Evolutionary conservation across 1,284 basidiomycete species (phyloP).

Genomic region (Ustilago hordei): DNA sequence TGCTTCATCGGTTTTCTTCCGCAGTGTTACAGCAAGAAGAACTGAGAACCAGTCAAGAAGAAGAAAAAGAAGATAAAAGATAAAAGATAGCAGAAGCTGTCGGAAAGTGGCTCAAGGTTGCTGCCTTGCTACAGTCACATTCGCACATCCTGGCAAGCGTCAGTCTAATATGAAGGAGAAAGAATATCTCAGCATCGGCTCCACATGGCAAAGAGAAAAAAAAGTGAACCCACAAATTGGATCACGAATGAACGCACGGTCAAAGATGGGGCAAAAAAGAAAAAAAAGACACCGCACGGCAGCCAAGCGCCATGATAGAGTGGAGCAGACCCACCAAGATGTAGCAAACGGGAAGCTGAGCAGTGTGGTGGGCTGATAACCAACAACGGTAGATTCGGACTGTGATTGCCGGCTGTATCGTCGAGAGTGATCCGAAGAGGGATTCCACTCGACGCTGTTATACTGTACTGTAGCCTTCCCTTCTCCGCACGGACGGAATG

Average conservation of each 20-base stretch:
- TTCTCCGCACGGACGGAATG: not conserved
- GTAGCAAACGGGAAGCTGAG: not conserved
- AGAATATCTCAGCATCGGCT: not conserved
- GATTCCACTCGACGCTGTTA: conserved; percentile 16
- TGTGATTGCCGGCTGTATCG: not conserved
- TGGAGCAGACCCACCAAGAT: not conserved
- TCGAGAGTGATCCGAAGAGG: not conserved
- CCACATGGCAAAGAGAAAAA: conserved; percentile 2
- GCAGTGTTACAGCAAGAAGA: not conserved
- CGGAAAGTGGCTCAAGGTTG: conserved; percentile 14
- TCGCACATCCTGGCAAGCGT: conserved; percentile 3
- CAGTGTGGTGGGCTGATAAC: not conserved
- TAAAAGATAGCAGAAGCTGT: not conserved
- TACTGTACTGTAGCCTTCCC: not conserved
- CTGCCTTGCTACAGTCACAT: conserved; percentile 27
- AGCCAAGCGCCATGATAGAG: not conserved
- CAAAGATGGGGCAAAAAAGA: not conserved
- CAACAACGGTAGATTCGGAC: not conserved
- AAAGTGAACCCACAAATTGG: too few species aligned
- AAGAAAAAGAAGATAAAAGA: conserved; percentile 8
- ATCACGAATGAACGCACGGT: not conserved
- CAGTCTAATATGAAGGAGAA: not conserved
- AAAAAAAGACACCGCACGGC: not conserved
- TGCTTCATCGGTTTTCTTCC: not conserved
- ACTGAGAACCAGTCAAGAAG: not conserved